A percentile compares a stretch with the other conserved stretches of the same genome.
Evolutionary conservation across 768 basidiomycete species (phyloP).

Genomic region (Lactifluus rugatus): DNA sequence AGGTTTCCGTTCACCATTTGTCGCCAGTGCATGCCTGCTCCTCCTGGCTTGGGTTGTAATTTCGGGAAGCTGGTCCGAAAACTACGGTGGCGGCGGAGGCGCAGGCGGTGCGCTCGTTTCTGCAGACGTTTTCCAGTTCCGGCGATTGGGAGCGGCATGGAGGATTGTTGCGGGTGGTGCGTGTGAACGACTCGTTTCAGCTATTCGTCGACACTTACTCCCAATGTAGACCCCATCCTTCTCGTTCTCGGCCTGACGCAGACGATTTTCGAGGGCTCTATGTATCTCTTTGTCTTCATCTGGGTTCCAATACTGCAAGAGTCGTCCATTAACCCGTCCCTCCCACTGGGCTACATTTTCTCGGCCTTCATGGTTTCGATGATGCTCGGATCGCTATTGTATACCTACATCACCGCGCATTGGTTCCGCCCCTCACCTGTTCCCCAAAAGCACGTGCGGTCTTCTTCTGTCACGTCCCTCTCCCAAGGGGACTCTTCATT

Average conservation of each 20-base stretch:
- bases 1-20: conserved; percentile 54
- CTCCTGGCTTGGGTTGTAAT: conserved; percentile 49
- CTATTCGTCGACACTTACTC: neutral
- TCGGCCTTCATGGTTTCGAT: conserved; percentile 74
- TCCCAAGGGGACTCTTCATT: conserved; percentile 33
- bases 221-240: conserved; percentile 43
- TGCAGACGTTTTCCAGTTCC: conserved; percentile 41
- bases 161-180: conserved; percentile 34
- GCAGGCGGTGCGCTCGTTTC: conserved; percentile 20
- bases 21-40: conserved; percentile 51
- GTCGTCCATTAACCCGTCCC: conserved; percentile 32
- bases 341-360: conserved; percentile 74
- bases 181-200: neutral
- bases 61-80: conserved; percentile 52
- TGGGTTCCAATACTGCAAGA: conserved; percentile 76
- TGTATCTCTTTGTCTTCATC: conserved; percentile 79
- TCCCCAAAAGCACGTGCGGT: conserved; percentile 9
- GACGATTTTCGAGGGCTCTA: conserved; percentile 76
- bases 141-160: conserved; percentile 46
- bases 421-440: conserved; percentile 21
- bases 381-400: conserved; percentile 70
- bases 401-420: conserved; percentile 38
- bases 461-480: conserved; percentile 3
- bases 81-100: conserved; percentile 43
- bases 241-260: conserved; percentile 61